Conservation (phyloP, 306 rosid genomes). For the Fragaria vesca region DNA sequence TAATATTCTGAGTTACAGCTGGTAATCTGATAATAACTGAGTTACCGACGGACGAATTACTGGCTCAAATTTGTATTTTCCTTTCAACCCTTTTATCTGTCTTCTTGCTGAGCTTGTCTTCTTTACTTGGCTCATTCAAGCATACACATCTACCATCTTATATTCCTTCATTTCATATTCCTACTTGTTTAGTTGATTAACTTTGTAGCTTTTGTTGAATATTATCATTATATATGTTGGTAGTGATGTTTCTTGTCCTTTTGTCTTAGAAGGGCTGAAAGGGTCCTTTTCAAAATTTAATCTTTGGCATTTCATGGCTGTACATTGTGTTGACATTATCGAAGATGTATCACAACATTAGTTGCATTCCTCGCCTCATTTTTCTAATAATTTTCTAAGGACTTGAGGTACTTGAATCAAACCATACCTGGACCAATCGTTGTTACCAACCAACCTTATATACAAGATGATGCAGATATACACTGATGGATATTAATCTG, state of each 20-base stretch:
- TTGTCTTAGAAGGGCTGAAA: neutral
- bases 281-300: neutral
- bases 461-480: neutral
- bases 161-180: neutral
- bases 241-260: neutral
- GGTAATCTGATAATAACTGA: neutral
- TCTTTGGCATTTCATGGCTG: conserved; percentile 18
- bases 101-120: conserved; percentile 1
- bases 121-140: neutral
- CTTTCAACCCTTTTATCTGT: neutral
- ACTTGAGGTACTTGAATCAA: neutral
- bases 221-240: conserved; percentile 8
- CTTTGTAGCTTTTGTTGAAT: neutral
- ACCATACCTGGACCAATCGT: neutral
- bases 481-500: neutral
- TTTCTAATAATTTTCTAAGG: neutral
- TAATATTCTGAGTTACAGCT: neutral
- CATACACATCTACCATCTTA: neutral
- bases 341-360: conserved; percentile 31
- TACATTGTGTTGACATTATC: conserved; percentile 33
- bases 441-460: conserved; percentile 10
- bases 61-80: neutral
- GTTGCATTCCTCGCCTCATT: conserved; percentile 20
- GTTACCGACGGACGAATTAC: neutral
- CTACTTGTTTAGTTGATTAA: conserved; percentile 2